Conservation (phyloP, 1,139 yeast species). For the Meyerozyma smithsonii region DNA sequence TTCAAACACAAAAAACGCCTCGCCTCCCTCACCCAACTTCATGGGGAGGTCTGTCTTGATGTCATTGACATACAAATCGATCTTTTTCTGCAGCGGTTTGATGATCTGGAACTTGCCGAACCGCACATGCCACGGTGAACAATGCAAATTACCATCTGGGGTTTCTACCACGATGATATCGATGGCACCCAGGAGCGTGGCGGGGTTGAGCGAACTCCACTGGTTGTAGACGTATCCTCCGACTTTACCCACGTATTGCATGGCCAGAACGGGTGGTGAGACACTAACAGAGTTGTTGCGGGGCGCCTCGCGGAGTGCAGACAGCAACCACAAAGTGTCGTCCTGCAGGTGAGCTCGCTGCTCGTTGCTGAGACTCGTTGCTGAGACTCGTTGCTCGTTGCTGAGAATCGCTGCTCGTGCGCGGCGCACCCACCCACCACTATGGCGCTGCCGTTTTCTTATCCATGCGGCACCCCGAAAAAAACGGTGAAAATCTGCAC, state of each 20-base stretch:
- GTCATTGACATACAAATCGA: constrained; percentile 83
- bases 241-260: constrained; percentile 97
- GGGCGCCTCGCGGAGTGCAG: too few species aligned
- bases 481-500: too few species aligned
- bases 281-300: too few species aligned
- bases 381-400: too few species aligned
- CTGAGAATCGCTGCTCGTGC: too few species aligned
- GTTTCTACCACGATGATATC: constrained; percentile 96
- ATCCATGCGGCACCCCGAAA: too few species aligned
- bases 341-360: too few species aligned
- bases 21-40: constrained; percentile 98
- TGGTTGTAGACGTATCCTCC: constrained; percentile 93
- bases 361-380: too few species aligned
- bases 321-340: too few species aligned
- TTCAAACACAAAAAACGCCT: constrained; percentile 94
- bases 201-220: constrained; percentile 95
- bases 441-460: too few species aligned
- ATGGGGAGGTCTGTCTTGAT: constrained; percentile 79
- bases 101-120: constrained; percentile 91
- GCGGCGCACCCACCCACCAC: too few species aligned
- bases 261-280: too few species aligned
- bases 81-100: constrained; percentile 95
- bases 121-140: constrained; percentile 95
- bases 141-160: constrained; percentile 72
- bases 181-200: constrained; percentile 94